Evolutionary conservation across 2,329 filamentous ascomycete species (phyloP), one percentile per base, ranked within the genome.

Genomic region (Cladosporium sphaerospermum): DNA sequence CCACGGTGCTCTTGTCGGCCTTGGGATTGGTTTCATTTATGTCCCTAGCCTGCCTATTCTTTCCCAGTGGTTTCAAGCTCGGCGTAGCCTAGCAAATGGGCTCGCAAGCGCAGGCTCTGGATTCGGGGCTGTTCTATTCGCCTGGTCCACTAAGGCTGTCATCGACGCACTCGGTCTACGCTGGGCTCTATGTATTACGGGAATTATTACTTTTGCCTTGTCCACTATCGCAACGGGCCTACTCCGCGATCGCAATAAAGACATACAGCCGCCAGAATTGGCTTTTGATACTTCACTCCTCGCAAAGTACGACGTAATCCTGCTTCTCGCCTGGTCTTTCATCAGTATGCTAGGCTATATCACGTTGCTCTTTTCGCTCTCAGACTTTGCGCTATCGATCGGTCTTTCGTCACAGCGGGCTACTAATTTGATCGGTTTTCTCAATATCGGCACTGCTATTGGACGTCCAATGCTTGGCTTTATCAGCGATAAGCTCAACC

Each of bases 301-400:
- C 0, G 53, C 56, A 5, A 61, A 63, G 9, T 58, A 64, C 9
- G 60, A 64, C 0, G 67, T 72, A 0, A 6, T 67, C 2, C 57
- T 73, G 1, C 57, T 73, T n/a, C 63, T 73, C 4, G 55, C 56
- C 0, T 77, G 73, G 71, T 69, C 66, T 13, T 75, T 78, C 52
- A 61, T 71, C 16, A 73, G 64, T 53, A 71, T 78, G 64, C 59
- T 78, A 2, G 75, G 75, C 3, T 78, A 78, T 53, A 72, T 77
- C 52, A 65, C 69, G 2, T 54, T 77, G 13, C 61, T 78, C 1
- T 77, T 70, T 58, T 74, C 70, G 9, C 56, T 79, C 13, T 69
- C 74, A 0, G 71, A 75, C 54, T 79, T 74, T 57, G 74, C 72
- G 2, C 56, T 67, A 45, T 73, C 67, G 9, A 70, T 76, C 10